phyloP scores from a whole-genome alignment of 1,284 basidiomycete species.

The Trametes pubescens region DNA sequence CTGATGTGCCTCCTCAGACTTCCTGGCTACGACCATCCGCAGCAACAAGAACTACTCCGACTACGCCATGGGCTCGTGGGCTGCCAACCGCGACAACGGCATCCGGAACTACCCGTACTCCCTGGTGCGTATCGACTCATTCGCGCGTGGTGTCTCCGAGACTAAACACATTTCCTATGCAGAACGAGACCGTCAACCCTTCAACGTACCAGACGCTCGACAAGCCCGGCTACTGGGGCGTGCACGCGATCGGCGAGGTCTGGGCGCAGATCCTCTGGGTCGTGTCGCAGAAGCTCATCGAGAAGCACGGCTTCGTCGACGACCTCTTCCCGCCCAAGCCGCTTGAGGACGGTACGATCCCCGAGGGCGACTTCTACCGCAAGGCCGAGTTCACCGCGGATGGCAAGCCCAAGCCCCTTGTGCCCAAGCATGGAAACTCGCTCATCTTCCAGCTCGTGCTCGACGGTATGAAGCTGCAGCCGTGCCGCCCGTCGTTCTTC shows the following conservation, averaged over 20 bases:
- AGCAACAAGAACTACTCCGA: constrained; percentile 76
- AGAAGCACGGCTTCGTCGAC: constrained; percentile 82
- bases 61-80: constrained; percentile 95
- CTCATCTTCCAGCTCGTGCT: constrained; percentile 88
- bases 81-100: constrained; percentile 78
- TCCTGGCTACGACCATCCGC: constrained; percentile 86
- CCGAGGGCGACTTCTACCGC: constrained; percentile 80
- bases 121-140: constrained; percentile 49
- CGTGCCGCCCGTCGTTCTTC: constrained; percentile 92
- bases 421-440: constrained; percentile 95
- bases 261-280: constrained; percentile 97
- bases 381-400: constrained; percentile 45
- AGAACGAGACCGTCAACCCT: constrained; percentile 84
- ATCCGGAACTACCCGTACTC: constrained; percentile 93
- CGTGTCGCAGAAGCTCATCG: constrained; percentile 77
- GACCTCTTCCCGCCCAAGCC: constrained; percentile 84
- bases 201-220: constrained; percentile 97
- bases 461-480: constrained; percentile 94
- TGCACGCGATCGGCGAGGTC: constrained; percentile 93
- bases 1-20: constrained; percentile 55
- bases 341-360: constrained; percentile 64
- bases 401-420: constrained; percentile 61
- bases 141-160: neutral
- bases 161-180: neutral
- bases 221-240: constrained; percentile 91